Evolutionary conservation across 1,284 basidiomycete genomes (phyloP), one percentile per base, ranked within the genome.

Genomic region (Prillingera fragicola): DNA sequence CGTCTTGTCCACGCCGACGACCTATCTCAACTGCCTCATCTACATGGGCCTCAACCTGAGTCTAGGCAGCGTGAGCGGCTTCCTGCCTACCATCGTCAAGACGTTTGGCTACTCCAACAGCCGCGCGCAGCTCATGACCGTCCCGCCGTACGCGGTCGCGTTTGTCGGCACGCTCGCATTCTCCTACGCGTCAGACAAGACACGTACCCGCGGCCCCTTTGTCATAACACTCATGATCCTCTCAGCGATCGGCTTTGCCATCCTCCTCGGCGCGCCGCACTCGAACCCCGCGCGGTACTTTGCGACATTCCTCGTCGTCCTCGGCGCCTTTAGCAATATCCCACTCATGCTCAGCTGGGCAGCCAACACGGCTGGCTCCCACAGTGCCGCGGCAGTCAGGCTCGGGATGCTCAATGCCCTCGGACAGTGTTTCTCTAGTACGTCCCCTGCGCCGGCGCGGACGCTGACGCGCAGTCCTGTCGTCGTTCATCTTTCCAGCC

Each of bases 1-100:
- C 26, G 45, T 43, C 18, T 43, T 48, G 22, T 7, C 9, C 0
- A 40, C 24, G 12, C 46, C 27, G 23, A 43, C 41, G 12, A 48
- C 46, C 8, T 48, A 40, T 33, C 45, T 48, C 27, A 48, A 48
- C 32, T 19, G 41, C 14, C 36, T 47, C 33, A 78, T 41, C 24
- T 38, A 38, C 83, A 39, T 85, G 53, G 83, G 82, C 14, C 72
- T 84, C 39, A 89, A 89, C 61, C 80, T 80, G 44, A 81, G 83
- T 9, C 74, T 89, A 12, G 83, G 56, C 12, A 83, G 83, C 6
- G 80, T 85, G 33, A 80, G 81, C 3, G 87, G 85, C 0, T 90
- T 89, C 69, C 71, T 89, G 15, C 87, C 87, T 0, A 88, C 87
- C 0, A 87, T 89, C 57, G 79, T 87, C 44, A 75, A 75, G 47